phyloP scores from a whole-genome alignment of 805 yeast species.

The Hanseniaspora clermontiae region DNA sequence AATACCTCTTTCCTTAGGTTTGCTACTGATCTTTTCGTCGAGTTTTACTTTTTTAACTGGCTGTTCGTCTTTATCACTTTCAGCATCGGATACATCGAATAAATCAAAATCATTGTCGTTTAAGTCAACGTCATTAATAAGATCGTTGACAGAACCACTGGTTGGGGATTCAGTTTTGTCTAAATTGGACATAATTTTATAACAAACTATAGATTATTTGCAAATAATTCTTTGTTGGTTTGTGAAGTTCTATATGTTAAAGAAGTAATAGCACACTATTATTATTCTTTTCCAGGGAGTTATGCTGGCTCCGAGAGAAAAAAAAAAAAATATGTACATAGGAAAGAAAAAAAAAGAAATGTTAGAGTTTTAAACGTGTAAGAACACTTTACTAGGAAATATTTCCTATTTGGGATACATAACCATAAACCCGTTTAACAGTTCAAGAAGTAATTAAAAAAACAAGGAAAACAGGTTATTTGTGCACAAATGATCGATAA shows the following conservation, averaged over 20 bases:
- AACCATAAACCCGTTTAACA: background rate
- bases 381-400: too few species aligned
- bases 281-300: background rate
- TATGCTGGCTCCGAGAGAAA: background rate
- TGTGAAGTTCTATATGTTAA: background rate
- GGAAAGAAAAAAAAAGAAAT: background rate
- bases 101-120: constrained; percentile 11
- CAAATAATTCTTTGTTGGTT: background rate
- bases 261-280: background rate
- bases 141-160: background rate
- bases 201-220: too few species aligned
- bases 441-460: background rate
- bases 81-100: constrained; percentile 17
- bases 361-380: background rate
- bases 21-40: constrained; percentile 18
- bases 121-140: constrained; percentile 23
- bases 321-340: background rate
- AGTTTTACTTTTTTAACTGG: constrained; percentile 9
- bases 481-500: background rate
- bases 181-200: background rate
- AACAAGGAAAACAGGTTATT: too few species aligned
- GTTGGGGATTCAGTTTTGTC: background rate
- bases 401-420: background rate
- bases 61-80: constrained; percentile 18
- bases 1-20: constrained; percentile 38